Conservation (phyloP, 1,139 yeast genomes). For the Yamadazyma kanchanaburiensis region DNA sequence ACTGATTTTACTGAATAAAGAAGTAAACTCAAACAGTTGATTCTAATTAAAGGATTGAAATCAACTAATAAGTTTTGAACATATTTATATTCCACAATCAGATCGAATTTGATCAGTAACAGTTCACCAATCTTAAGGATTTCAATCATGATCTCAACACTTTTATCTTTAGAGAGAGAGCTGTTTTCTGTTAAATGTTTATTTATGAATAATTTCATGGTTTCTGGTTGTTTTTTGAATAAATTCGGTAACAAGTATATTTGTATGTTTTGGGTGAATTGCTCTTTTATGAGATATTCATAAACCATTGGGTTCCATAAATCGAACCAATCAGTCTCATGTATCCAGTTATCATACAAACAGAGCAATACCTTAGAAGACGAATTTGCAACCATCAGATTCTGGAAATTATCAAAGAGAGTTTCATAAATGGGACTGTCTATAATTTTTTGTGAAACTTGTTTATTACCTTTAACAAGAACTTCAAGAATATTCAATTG, state of each 20-base stretch:
- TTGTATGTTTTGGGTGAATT: conserved; percentile 46
- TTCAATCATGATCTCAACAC: no score
- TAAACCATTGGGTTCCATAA: conserved; percentile 49
- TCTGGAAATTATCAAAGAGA: conserved; percentile 9
- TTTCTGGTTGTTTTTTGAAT: no score
- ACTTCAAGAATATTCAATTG: conserved; percentile 8
- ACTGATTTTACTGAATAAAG: conserved; percentile 61
- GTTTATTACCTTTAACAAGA: conserved; percentile 5
- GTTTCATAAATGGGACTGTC: conserved; percentile 2
- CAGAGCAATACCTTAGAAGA: conserved; percentile 63
- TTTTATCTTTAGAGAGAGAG: no score
- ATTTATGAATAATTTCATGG: no score
- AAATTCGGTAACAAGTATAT: conserved; percentile 62
- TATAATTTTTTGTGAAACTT: neutral
- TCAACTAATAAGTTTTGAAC: conserved; percentile 2
- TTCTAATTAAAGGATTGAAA: conserved; percentile 33
- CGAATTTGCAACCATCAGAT: conserved; percentile 61
- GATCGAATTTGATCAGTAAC: no score
- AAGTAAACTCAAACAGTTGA: conserved; percentile 58
- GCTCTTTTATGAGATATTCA: conserved; percentile 24
- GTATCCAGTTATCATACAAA: no score
- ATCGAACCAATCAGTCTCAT: conserved; percentile 55
- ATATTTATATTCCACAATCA: no score
- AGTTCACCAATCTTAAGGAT: no score
- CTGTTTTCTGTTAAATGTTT: no score